A percentile compares a stretch with the other conserved stretches of the same genome.
phyloP scores from a whole-genome alignment of 1,284 basidiomycete species.

The Austroboletus sp. region DNA sequence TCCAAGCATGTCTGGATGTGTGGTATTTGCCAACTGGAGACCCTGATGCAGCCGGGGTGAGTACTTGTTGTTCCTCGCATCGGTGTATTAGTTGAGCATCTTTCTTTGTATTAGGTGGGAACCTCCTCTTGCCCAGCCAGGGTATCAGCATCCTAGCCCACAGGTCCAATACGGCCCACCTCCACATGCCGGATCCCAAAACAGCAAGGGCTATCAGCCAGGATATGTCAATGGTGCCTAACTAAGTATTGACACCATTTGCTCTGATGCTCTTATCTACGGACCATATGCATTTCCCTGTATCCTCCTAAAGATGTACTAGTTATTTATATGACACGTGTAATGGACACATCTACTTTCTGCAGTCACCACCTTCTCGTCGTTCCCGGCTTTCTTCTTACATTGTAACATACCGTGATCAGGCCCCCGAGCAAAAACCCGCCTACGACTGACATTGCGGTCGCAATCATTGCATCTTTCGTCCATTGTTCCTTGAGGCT shows the following conservation, averaged over 20 bases:
- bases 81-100: neutral
- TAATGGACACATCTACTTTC: neutral
- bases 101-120: constrained; percentile 37
- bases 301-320: constrained; percentile 1
- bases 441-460: constrained; percentile 17
- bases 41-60: constrained; percentile 41
- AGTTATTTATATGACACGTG: neutral
- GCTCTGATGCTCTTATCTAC: neutral
- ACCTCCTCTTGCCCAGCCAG: constrained; percentile 33
- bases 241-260: neutral
- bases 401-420: constrained; percentile 15
- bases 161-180: constrained; percentile 15
- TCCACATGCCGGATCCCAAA: constrained; percentile 5
- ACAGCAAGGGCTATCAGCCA: constrained; percentile 28
- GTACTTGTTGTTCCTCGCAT: constrained; percentile 9
- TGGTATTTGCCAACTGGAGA: constrained; percentile 45
- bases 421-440: constrained; percentile 34
- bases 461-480: constrained; percentile 13
- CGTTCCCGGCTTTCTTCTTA: constrained; percentile 4
- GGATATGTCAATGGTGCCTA: constrained; percentile 21
- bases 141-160: constrained; percentile 28
- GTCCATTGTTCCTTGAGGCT: constrained; percentile 15
- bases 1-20: constrained; percentile 47
- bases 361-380: constrained; percentile 5
- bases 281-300: neutral